These are phyloP conservation scores for Yarrowia bubula DNA, from an alignment of 805 yeast species.

Conservation along the genomic window DNA sequence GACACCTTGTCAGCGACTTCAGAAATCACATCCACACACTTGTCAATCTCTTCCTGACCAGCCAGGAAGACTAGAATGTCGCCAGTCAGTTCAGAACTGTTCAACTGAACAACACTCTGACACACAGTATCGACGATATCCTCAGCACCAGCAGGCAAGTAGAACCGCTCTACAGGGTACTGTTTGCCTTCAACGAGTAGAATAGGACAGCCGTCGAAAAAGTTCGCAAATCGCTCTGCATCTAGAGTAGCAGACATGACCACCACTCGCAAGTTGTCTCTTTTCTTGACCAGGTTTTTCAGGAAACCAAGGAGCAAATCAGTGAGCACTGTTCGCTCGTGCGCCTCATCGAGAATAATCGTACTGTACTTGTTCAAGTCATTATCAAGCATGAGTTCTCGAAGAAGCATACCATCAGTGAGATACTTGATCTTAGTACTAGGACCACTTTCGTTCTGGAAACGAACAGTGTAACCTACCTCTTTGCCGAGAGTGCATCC, in stretches of 20 bases:
- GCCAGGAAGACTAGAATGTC: conserved; percentile 91
- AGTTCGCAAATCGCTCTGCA: conserved; percentile 77
- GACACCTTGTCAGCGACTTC: conserved; percentile 62
- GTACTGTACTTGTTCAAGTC: conserved; percentile 64
- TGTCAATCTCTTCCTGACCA: conserved; percentile 97
- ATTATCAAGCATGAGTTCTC: conserved; percentile 82
- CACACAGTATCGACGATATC: conserved; percentile 81
- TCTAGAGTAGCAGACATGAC: conserved; percentile 97
- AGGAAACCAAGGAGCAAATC: conserved; percentile 88
- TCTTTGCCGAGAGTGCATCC: conserved; percentile 74
- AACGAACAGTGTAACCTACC: conserved; percentile 92
- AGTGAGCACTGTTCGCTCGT: conserved; percentile 90
- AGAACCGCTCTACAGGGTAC: conserved; percentile 75
- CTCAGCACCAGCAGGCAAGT: conserved; percentile 62
- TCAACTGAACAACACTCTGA: conserved; percentile 72
- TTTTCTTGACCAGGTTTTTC: conserved; percentile 57
- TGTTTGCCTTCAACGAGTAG: conserved; percentile 85
- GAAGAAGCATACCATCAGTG: conserved; percentile 95
- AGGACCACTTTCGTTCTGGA: conserved; percentile 62
- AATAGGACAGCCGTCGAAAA: conserved; percentile 76
- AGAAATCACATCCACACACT: conserved; percentile 61
- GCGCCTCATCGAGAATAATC: conserved; percentile 92
- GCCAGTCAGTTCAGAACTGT: conserved; percentile 76
- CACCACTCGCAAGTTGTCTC: conserved; percentile 63
- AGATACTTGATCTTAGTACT: conserved; percentile 75